Evolutionary conservation across 1,284 basidiomycete genomes (phyloP), one percentile per base, ranked within the genome.

Genomic region (Mycena sp.): DNA sequence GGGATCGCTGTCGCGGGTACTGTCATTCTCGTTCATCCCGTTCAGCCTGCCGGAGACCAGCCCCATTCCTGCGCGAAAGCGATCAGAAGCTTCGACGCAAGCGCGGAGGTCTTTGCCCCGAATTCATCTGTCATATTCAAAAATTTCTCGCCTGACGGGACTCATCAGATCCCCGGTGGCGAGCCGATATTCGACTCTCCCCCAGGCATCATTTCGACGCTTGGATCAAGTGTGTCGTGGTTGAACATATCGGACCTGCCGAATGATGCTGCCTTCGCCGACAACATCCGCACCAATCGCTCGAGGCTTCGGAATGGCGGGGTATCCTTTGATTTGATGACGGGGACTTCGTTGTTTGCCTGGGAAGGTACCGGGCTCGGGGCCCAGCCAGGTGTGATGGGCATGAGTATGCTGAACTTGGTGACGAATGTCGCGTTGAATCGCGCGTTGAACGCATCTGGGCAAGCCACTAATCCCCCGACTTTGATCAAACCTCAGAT

Each of bases 401-500:
- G 88, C 4, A 79, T 84, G 2, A 78, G 83, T 4, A 78, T 91
- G 78, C 72, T 93, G 57, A 93, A 92, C 70, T 72, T 93, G 40
- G 87, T 80, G 9, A 85, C 82, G 5, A 94, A 93, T 71, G 73
- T 91, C 23, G 71, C 90, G 29, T 87, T 87, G 70, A 88, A 89
- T 59, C 78, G 75, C 48, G 85, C 87, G 6, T 71, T 87, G 62
- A 88, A 88, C 68, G 59, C 76, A 1, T 80, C 82, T 0, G 81
- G 81, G 0, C 69, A 76, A n/a, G 64, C 71, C 9, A 67, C 64
- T 1, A 68, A 71, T 17, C 65, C 73, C 6, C 80, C 85, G 0
- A 80, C 77, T 17, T 73, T 87, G 26, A 89, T 91, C 59, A 69
- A 72, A 45, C 83, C 87, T 1, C 83, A 77, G 64, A 89, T 84